Conservation (phyloP, 257 asterid species). For the Vinca minor region DNA sequence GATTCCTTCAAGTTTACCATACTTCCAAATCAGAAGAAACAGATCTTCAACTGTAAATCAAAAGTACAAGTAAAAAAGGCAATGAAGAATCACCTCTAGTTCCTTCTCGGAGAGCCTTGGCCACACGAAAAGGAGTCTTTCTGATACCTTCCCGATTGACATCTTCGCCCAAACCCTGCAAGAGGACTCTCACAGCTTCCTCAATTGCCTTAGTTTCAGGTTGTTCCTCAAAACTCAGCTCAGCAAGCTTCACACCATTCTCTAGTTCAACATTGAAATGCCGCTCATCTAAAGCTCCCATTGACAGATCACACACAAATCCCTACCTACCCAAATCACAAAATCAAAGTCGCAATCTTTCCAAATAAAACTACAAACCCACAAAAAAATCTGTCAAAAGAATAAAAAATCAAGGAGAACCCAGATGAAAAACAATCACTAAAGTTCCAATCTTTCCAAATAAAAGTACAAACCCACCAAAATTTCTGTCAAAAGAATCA, state of each 20-base stretch:
- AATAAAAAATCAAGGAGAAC: no score
- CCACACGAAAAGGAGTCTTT: conserved; percentile 87
- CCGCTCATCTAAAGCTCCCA: conserved; percentile 89
- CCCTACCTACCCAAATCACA: no score
- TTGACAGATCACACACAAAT: no score
- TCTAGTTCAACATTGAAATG: conserved; percentile 45
- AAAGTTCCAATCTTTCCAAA: conserved; percentile 7
- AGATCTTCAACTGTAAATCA: not conserved
- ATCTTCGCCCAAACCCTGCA: conserved; percentile 92
- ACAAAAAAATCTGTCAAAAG: no score
- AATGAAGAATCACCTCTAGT: conserved; percentile 58
- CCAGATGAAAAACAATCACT: no score
- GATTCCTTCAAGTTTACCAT: not conserved
- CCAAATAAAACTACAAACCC: no score
- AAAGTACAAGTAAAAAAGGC: conserved; percentile 3
- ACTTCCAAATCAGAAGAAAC: conserved; percentile 2
- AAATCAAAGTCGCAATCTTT: no score
- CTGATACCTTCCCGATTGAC: conserved; percentile 71
- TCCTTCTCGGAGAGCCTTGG: conserved; percentile 83
- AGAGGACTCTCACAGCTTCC: conserved; percentile 75
- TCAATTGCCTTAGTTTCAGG: conserved; percentile 50
- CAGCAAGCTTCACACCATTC: conserved; percentile 53
- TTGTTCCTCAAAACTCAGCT: conserved; percentile 45
- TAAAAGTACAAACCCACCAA: conserved; percentile 8
- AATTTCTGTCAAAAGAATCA: conserved; percentile 30